Base-by-base conservation (phyloP, 1,284 basidiomycete genomes). In the Malassezia obtusa region DNA sequence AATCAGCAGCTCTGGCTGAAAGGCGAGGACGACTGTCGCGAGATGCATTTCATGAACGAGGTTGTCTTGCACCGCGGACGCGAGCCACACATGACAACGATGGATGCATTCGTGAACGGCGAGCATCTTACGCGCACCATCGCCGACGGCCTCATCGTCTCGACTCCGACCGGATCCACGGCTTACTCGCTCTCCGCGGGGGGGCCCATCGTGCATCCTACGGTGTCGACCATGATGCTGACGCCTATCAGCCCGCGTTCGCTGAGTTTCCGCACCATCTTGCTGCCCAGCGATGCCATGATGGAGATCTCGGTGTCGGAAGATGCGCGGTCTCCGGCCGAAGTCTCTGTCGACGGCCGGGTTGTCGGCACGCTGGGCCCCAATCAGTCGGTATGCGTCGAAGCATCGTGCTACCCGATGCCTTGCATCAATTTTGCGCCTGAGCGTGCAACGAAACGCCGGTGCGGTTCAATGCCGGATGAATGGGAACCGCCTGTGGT, bases 11-110 rank as follows among this genome's bases (percentile, higher is more conserved):
- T 50, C 11, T 38, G 25, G 17, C 31, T 65, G 21, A 31, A 36
- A 15, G 49, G 41, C 15, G 45, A 47, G 22, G 32, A 39, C 24
- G 54, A 61, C 1, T 36, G 31, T 33, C 56, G 65, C 83, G 89
- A 86, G 59, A 88, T 87, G 82, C 90, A 95, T 75, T 89, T 94
- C 31, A 92, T 96, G 89, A 96, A 96, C 70, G 92, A 96, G 76
- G 83, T 96, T 50, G 84, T 89, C 10, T 78, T 96, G 21, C 92
- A 96, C 75, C 82, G 91, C 21, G 91, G 91, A 4, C 81, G 86
- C 24, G 86, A 86, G 62, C 87, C 90, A 1, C 91, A 95, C 67
- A 79, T 96, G 48, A 90, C 89, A 57, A 89, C 87, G 5, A 89
- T 96, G 53, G 89, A 96, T 69, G 86, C 89, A 9, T 94, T 81